These are phyloP conservation scores for Dalbergia cochinchinensis DNA, from an alignment of 306 rosid genomes.

Conservation along the genomic window DNA sequence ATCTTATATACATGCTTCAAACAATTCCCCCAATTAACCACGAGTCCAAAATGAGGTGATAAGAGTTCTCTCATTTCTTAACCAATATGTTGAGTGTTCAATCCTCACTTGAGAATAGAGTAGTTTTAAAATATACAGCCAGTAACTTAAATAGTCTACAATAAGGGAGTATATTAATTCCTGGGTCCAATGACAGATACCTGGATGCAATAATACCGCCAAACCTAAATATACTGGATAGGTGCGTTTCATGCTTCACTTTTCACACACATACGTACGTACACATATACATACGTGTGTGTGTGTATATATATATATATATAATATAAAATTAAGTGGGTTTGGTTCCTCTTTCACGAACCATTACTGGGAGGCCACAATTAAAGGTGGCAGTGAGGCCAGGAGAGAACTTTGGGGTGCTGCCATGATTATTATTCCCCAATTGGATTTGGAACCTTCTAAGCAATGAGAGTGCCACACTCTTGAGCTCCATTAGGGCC, in stretches of 20 bases:
- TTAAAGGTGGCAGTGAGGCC: constrained; percentile 78
- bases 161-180: no score
- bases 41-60: no score
- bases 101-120: no score
- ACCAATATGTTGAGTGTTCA: no score
- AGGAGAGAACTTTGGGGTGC: constrained; percentile 65
- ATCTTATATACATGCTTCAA: neutral
- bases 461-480: constrained; percentile 59
- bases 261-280: neutral
- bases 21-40: no score
- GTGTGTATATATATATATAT: no score
- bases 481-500: constrained; percentile 70
- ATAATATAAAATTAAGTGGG: neutral
- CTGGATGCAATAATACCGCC: no score
- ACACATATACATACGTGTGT: no score
- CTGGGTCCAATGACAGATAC: no score
- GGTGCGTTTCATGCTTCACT: neutral
- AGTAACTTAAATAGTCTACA: no score
- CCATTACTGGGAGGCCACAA: constrained; percentile 63
- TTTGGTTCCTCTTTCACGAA: constrained; percentile 44
- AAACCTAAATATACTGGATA: neutral
- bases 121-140: no score
- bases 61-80: no score
- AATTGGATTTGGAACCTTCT: constrained; percentile 52
- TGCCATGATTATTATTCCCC: neutral